Percentiles rank a stretch among this genome's conserved stretches.
Conservation (phyloP, 1,284 basidiomycete species). For the Puccinia triticina region DNA sequence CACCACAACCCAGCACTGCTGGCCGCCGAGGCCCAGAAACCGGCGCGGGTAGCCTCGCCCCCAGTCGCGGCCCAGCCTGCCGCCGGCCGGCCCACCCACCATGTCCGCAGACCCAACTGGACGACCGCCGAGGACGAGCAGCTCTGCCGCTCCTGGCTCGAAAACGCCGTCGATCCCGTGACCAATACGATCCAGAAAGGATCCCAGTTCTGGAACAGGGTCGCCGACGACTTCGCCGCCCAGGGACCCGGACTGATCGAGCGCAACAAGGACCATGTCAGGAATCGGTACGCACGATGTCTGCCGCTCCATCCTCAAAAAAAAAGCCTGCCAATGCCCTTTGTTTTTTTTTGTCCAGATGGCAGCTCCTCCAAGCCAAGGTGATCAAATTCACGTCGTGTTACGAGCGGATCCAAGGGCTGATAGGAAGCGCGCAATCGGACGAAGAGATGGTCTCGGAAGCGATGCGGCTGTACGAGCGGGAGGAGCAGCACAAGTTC, state of each 20-base stretch:
- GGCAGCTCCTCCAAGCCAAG: slow-evolving; percentile 9
- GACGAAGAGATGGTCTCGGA: not conserved
- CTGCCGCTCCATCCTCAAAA: too few species aligned
- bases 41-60: too few species aligned
- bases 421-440: not conserved
- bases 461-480: not conserved
- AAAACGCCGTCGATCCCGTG: not conserved
- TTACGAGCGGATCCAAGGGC: not conserved
- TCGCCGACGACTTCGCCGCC: slow-evolving; percentile 3
- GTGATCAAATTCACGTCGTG: slow-evolving; percentile 2
- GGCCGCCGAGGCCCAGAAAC: too few species aligned
- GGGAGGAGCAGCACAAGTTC: slow-evolving; percentile 20
- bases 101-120: slow-evolving; percentile 31
- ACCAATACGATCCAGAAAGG: slow-evolving; percentile 15
- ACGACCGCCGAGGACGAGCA: slow-evolving; percentile 18
- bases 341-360: not conserved
- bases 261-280: slow-evolving; percentile 12
- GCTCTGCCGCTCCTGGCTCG: slow-evolving; percentile 21
- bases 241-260: not conserved
- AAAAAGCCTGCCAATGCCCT: too few species aligned
- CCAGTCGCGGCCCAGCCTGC: too few species aligned
- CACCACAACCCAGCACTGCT: too few species aligned
- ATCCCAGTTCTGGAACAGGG: slow-evolving; percentile 16
- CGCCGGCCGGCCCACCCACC: not conserved
- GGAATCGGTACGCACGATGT: slow-evolving; percentile 5